Percentiles rank a stretch among this genome's conserved stretches.
Evolutionary conservation across 2,329 filamentous ascomycete genomes (phyloP).

Genomic region (Fusarium oxysporum): DNA sequence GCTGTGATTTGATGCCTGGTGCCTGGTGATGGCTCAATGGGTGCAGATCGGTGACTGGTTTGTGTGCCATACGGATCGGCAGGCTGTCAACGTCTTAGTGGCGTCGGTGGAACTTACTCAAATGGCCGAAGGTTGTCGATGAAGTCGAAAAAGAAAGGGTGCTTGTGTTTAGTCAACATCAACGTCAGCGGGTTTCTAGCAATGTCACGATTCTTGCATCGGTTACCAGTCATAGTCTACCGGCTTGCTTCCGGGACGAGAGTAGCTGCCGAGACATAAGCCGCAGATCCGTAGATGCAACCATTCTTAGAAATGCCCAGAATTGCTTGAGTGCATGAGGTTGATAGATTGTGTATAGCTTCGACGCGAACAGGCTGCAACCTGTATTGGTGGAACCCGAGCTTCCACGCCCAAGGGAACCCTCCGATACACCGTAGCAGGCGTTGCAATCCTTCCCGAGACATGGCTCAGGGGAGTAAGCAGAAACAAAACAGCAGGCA

Average conservation of each 20-base stretch:
- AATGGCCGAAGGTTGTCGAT: conserved; percentile 25
- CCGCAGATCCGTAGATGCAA: conserved; percentile 1
- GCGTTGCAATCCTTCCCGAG: conserved; percentile 34
- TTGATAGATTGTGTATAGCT: conserved; percentile 12
- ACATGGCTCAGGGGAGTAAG: conserved; percentile 20
- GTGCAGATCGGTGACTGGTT: conserved; percentile 25
- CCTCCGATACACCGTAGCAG: conserved; percentile 3
- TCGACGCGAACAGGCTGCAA: conserved; percentile 8
- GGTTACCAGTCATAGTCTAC: background rate
- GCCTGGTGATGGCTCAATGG: conserved; percentile 17
- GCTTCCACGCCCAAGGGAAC: background rate
- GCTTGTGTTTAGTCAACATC: background rate
- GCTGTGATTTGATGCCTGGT: conserved; percentile 6
- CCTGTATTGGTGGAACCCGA: conserved; percentile 24
- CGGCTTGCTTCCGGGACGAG: conserved; percentile 6
- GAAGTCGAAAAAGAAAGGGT: background rate
- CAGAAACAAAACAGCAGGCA: conserved; percentile 19
- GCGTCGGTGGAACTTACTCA: conserved; percentile 33
- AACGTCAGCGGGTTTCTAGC: conserved; percentile 27
- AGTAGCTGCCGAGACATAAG: conserved; percentile 20
- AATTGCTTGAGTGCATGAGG: background rate
- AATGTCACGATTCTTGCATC: conserved; percentile 10
- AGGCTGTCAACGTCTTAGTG: conserved; percentile 15
- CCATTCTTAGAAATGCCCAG: conserved; percentile 27
- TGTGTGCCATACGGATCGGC: conserved; percentile 9